A percentile compares a stretch with the other conserved stretches of the same genome.
These are phyloP conservation scores for Blastocystis hominis DNA, from an alignment of 352 stramenopile species.

Conservation along the genomic window DNA sequence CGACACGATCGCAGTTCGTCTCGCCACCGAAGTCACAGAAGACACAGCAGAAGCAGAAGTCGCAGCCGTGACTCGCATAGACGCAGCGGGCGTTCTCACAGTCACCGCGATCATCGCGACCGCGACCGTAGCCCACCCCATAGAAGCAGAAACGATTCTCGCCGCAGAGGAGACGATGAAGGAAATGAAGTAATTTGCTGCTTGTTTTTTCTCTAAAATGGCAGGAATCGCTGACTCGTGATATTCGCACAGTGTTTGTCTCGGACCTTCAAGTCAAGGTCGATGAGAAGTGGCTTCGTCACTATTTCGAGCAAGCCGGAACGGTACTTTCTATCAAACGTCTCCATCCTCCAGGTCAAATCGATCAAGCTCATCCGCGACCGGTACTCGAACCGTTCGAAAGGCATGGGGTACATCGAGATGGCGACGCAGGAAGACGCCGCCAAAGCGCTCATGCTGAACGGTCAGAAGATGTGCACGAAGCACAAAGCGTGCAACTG, in stretches of 20 bases:
- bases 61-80: not conserved
- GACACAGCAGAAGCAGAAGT: not conserved
- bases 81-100: not conserved
- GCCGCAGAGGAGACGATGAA: not conserved
- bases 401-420: conserved; percentile 56
- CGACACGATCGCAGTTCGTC: not conserved
- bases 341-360: not conserved
- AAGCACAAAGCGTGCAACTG: conserved; percentile 57
- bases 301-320: conserved; percentile 54
- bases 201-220: not conserved
- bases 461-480: conserved; percentile 56
- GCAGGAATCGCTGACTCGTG: conserved; percentile 38
- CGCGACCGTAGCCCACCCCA: not conserved
- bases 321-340: not conserved
- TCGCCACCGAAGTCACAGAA: not conserved
- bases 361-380: conserved; percentile 53
- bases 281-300: conserved; percentile 50
- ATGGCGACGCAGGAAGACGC: conserved; percentile 37
- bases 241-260: conserved; percentile 50
- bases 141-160: not conserved
- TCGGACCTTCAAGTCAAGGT: conserved; percentile 51
- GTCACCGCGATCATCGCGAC: not conserved
- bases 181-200: not conserved
- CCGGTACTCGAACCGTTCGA: not conserved
- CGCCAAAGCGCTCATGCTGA: conserved; percentile 20